Percentiles rank a stretch among this genome's conserved stretches.
Conservation (phyloP, 148 eudicot genomes). For the Pharnaceum exiguum region DNA sequence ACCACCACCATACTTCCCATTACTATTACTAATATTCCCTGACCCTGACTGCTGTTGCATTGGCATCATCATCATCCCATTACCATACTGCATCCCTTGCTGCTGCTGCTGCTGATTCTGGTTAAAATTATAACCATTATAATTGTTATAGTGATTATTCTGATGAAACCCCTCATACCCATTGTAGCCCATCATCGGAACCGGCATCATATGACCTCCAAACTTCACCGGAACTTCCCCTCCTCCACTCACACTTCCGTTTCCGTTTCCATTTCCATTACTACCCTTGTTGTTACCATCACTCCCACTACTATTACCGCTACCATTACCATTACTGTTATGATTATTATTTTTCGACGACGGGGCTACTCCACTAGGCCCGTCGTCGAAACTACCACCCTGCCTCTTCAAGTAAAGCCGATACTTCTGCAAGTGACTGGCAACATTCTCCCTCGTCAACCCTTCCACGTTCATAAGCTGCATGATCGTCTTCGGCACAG, state of each 20-base stretch:
- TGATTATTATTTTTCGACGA: too few species aligned
- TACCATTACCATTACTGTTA: too few species aligned
- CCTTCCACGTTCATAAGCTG: constrained; percentile 98
- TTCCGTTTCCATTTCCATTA: background rate
- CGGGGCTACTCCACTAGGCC: too few species aligned
- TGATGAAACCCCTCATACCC: constrained; percentile 1
- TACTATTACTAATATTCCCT: constrained; percentile 4
- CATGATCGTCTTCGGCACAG: constrained; percentile 96
- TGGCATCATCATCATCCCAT: constrained; percentile 1
- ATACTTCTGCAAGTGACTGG: constrained; percentile 91
- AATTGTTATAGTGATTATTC: background rate
- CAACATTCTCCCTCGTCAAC: constrained; percentile 82
- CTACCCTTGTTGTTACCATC: too few species aligned
- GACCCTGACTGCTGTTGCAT: too few species aligned
- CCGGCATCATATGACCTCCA: too few species aligned
- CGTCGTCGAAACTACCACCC: constrained; percentile 44
- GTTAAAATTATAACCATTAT: background rate
- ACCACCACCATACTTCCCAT: constrained; percentile 11
- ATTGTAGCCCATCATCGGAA: constrained; percentile 14
- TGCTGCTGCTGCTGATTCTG: background rate
- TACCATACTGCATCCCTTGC: constrained; percentile 4
- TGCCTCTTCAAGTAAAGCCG: constrained; percentile 88
- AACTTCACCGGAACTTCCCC: too few species aligned
- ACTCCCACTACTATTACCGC: background rate
- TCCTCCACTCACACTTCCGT: background rate